Evolutionary conservation across 495 filamentous ascomycete species (phyloP).

Genomic region (Darksidea phi): DNA sequence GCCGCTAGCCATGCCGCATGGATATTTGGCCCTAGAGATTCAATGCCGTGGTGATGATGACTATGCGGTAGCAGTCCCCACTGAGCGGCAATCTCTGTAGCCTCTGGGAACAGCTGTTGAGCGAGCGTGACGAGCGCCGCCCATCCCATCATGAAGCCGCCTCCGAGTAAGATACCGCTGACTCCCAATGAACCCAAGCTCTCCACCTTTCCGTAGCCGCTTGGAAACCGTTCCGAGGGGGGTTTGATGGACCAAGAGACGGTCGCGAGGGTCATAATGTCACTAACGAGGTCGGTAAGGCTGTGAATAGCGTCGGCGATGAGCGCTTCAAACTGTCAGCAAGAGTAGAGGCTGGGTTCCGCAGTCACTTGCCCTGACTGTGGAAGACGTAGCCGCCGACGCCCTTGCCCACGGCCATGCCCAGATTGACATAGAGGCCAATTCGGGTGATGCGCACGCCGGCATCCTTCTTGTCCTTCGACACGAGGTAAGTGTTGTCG

Average conservation of each 20-base stretch:
- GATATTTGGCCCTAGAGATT: slow-evolving; percentile 69
- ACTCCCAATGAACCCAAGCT: slow-evolving; percentile 91
- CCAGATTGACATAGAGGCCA: slow-evolving; percentile 85
- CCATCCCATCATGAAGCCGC: slow-evolving; percentile 87
- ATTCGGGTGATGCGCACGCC: slow-evolving; percentile 93
- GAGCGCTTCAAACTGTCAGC: slow-evolving; percentile 54
- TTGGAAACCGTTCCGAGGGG: slow-evolving; percentile 77
- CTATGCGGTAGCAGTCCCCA: slow-evolving; percentile 61
- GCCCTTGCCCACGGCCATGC: slow-evolving; percentile 91
- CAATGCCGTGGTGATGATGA: slow-evolving; percentile 57
- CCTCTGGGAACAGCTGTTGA: slow-evolving; percentile 75
- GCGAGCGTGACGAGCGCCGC: slow-evolving; percentile 72
- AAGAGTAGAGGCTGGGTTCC: neutral
- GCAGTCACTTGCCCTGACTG: slow-evolving; percentile 58
- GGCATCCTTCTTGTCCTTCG: slow-evolving; percentile 84
- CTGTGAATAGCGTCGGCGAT: slow-evolving; percentile 94
- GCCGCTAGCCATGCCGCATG: slow-evolving; percentile 95
- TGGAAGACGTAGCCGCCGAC: slow-evolving; percentile 90
- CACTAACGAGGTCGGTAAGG: slow-evolving; percentile 89
- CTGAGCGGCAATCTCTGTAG: slow-evolving; percentile 59
- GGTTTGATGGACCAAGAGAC: slow-evolving; percentile 86
- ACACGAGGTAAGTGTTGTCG: slow-evolving; percentile 86
- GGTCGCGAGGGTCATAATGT: slow-evolving; percentile 88
- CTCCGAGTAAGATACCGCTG: slow-evolving; percentile 79
- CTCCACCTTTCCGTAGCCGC: slow-evolving; percentile 96